Base-by-base conservation (phyloP, 208 protist species). In the Tritrichomonas foetus region DNA sequence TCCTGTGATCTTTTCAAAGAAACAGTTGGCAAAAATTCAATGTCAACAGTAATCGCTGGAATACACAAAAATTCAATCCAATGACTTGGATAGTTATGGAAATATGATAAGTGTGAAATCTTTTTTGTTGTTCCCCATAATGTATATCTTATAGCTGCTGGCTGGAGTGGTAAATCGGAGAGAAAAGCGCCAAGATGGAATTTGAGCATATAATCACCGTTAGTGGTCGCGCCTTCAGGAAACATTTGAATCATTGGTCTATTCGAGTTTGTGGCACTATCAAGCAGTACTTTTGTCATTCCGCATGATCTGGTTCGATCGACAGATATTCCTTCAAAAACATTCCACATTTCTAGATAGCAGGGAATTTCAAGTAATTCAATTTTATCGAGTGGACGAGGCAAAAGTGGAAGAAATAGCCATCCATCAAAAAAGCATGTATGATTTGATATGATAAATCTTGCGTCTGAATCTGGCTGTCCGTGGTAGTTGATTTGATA, bases 401-500 rank as follows among this genome's bases (percentile, higher is more conserved):
- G 78, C 44, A n/a, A 33, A 39, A 89, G 57, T 27, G 47, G 47
- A 30, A 89, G 30, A 36, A 89, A 89, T 36, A 89, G 78, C 78
- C 78, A 89, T 3, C 41, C 44, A 57, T 89, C 78, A 61, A 89
- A 89, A 30, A 89, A 89, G 47, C 78, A 89, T 27, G 78, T 53
- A 57, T 89, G 78, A 57, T 89, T 89, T 3, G 78, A 57, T 33
- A 57, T 47, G 44, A 89, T 89, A 39, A 89, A 89, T 39, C 78
- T 53, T n/a, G 27, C 39, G 3, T 89, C 78, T 5, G 47, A 16
- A 36, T 89, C 47, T 20, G 27, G 25, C 57, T 89, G 27, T 39
- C 78, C 78, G n/a, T 89, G 78, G 16, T 57, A 89, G 57, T 89
- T 89, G 57, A 89, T 57, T 53, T 30, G 9, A n/a, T 57, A 57